Evolutionary conservation across 768 basidiomycete species (phyloP), one percentile per base, ranked within the genome.

Genomic region (Xerocomellus intermedius): DNA sequence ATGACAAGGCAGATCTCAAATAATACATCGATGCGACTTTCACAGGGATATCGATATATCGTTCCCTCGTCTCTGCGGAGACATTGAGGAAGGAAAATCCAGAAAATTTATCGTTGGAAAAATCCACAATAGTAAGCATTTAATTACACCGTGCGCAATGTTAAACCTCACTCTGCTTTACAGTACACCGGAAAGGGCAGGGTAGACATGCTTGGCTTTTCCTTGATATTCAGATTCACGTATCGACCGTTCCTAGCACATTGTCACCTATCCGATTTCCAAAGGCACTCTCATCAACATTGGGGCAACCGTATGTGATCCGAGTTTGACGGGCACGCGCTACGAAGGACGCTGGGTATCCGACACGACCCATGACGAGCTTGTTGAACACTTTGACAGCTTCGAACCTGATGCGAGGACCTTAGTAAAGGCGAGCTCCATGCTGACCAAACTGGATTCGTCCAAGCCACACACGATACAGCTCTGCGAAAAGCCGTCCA

Each of bases 1-100:
- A 54, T 1, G 35, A 35, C 41, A 5, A 37, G 8, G 10, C 26
- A 1, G 45, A 63, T 26, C n/a, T 62, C 10, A 52, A 16, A 26
- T 52, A 62, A 14, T 58, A 56, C 14, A 43, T 60, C 0, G 52
- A 69, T n/a, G 72, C 79, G 7, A 62, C 63, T 0, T 81, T 75
- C 68, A 78, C 73, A 1, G 81, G 81, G 8, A 71, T 69, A 2
- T 50, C 66, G 2, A 67, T 70, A 1, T 80, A 81, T 52, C 69
- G 79, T 6, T 64, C 55, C 4, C 59, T 79, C 22, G 59, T 79
- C 26, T 56, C 75, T 6, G 67, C 65, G 3, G 68, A 74, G n/a
- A 50, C 52, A 1, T 52, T 80, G 50, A 55, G 52, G 21, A 56
- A 57, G 35, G 57, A 61, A 16, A 10, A 59, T 26, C 74, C 72